These are phyloP conservation scores for Cyberlindnera meyerae DNA, from an alignment of 805 yeast species.

Conservation along the genomic window DNA sequence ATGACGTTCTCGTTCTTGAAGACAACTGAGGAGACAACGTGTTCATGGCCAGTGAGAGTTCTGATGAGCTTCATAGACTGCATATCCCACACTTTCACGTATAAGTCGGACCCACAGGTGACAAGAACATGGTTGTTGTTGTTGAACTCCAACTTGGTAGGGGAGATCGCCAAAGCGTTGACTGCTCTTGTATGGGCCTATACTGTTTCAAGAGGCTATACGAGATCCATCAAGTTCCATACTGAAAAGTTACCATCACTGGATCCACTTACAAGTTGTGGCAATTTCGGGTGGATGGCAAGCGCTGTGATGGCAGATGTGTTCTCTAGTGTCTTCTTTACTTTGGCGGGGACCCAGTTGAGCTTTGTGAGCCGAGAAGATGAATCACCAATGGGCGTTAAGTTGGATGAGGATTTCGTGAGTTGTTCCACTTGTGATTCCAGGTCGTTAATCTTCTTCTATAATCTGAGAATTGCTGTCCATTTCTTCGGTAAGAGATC, in stretches of 20 bases:
- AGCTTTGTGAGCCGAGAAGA: constrained; percentile 15
- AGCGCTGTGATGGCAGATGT: constrained; percentile 55
- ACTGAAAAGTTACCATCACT: constrained; percentile 62
- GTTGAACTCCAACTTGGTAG: constrained; percentile 28
- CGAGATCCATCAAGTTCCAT: constrained; percentile 64
- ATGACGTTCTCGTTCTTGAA: constrained; percentile 45
- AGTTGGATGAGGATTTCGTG: constrained; percentile 37
- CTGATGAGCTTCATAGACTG: constrained; percentile 47
- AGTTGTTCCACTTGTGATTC: constrained; percentile 54
- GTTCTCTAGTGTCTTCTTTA: constrained; percentile 22
- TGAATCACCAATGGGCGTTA: constrained; percentile 28
- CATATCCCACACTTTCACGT: constrained; percentile 70
- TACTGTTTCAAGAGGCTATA: constrained; percentile 56
- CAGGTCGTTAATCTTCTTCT: constrained; percentile 63
- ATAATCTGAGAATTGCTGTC: constrained; percentile 79
- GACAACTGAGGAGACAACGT: constrained; percentile 63
- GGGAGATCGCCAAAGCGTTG: constrained; percentile 54
- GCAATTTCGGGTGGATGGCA: constrained; percentile 71
- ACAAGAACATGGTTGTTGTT: constrained; percentile 32
- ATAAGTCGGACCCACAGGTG: constrained; percentile 45
- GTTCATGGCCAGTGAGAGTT: constrained; percentile 81
- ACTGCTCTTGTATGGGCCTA: constrained; percentile 76
- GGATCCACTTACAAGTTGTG: constrained; percentile 59
- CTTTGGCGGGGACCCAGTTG: constrained; percentile 25
- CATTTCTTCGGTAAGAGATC: constrained; percentile 69